Evolutionary conservation across 331 rosid species (phyloP).

Genomic region (Dryas integrifolia): DNA sequence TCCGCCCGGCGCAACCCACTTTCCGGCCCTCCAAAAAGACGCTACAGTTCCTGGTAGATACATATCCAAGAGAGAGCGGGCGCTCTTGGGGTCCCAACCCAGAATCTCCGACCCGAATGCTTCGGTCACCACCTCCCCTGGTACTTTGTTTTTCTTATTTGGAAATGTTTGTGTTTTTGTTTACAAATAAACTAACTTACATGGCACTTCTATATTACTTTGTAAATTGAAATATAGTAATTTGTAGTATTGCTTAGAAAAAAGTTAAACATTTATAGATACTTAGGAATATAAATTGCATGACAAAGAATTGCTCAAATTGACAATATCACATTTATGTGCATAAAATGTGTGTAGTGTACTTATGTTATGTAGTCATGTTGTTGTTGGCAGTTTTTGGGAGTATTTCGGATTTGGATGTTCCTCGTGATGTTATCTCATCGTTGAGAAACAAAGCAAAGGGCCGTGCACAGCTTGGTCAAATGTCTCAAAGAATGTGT

Average conservation of each 20-base stretch:
- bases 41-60: slow-evolving; percentile 58
- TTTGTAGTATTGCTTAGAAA: not conserved
- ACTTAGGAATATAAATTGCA: not conserved
- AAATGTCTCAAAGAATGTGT: slow-evolving; percentile 47
- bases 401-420: slow-evolving; percentile 52
- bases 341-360: not conserved
- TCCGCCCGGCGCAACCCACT: slow-evolving; percentile 14
- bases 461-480: slow-evolving; percentile 30
- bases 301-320: not conserved
- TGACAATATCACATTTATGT: not conserved
- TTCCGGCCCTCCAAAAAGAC: slow-evolving; percentile 20
- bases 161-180: not conserved
- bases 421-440: slow-evolving; percentile 46
- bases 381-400: slow-evolving; percentile 44
- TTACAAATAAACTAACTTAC: not conserved
- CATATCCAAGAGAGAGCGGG: slow-evolving; percentile 76
- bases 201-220: not conserved
- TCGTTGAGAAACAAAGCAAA: slow-evolving; percentile 54
- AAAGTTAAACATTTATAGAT: not conserved
- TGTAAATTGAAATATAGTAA: not conserved
- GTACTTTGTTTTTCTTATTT: slow-evolving; percentile 31
- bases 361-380: not conserved
- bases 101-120: slow-evolving; percentile 28
- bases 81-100: slow-evolving; percentile 33
- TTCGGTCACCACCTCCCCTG: slow-evolving; percentile 31